These are phyloP conservation scores for Podospora fimiseda DNA, from an alignment of 495 filamentous ascomycete genomes.

Conservation along the genomic window DNA sequence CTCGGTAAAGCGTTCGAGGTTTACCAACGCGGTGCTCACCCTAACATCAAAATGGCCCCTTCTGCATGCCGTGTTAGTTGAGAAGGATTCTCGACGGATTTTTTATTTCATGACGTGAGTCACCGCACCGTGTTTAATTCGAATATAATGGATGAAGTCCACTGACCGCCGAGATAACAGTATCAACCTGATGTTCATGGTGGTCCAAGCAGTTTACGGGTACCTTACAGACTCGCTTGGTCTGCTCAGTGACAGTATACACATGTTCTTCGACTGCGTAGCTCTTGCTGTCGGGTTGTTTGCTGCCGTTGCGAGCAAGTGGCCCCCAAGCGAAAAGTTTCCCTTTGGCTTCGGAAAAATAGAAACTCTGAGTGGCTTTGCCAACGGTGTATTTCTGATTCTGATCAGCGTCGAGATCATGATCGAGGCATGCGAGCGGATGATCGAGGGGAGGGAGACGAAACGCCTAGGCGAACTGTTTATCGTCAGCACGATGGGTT, in stretches of 20 bases:
- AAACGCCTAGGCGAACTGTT: slow-evolving; percentile 80
- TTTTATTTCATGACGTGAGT: slow-evolving; percentile 92
- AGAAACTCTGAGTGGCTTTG: slow-evolving; percentile 92
- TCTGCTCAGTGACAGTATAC: slow-evolving; percentile 91
- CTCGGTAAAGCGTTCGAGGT: slow-evolving; percentile 41
- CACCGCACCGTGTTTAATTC: neutral
- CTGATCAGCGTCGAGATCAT: slow-evolving; percentile 95
- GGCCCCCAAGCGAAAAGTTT: slow-evolving; percentile 80
- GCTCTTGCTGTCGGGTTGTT: slow-evolving; percentile 86
- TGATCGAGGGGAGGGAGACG: slow-evolving; percentile 74
- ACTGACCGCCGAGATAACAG: slow-evolving; percentile 36
- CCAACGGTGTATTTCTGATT: slow-evolving; percentile 93
- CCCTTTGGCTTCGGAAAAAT: slow-evolving; percentile 97
- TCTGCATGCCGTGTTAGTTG: slow-evolving; percentile 74
- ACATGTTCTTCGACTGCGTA: slow-evolving; percentile 99
- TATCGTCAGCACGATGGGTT: slow-evolving; percentile 74
- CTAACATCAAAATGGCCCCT: slow-evolving; percentile 65
- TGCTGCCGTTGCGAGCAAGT: slow-evolving; percentile 96
- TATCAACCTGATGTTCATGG: slow-evolving; percentile 93
- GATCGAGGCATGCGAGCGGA: slow-evolving; percentile 84
- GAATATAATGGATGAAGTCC: neutral
- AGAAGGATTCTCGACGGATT: slow-evolving; percentile 91
- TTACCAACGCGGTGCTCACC: slow-evolving; percentile 61
- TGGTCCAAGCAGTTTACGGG: slow-evolving; percentile 89
- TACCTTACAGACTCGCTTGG: slow-evolving; percentile 88